Base-by-base conservation (phyloP, 805 yeast species). In the Metschnikowia similis region DNA sequence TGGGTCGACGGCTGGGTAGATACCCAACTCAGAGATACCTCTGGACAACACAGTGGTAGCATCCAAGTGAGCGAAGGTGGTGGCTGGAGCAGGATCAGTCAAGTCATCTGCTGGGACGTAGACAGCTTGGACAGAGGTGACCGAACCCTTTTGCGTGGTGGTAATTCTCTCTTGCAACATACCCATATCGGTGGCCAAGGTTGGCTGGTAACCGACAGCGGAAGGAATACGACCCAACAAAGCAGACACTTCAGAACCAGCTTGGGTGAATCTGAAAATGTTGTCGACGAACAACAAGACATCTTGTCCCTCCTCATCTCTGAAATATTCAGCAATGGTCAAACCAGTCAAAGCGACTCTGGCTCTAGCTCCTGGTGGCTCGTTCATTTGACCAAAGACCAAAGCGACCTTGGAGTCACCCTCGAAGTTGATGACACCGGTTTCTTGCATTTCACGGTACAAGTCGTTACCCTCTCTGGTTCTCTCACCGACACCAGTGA, bases 401-500 rank as follows among this genome's bases (percentile, higher is more conserved):
- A 92, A 84, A 64, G 98, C 95, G 80, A 94, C 99, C 87, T 94
- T 94, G 71, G 99, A 94, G 67, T 94, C 98, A 78, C 99, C 99
- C 74, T 94, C 98, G 66, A 92, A 84, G 88, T 94, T 90, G 79
- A 94, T 94, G 80, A 94, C 98, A 84, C 98, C 98, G 64, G 99
- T 92, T 83, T 94, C 99, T 74, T 85, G 89, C 99, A 94, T 94
- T 82, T 94, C 99, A 85, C 97, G 95, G 96, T 92, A 92, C 78
- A 92, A 85, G 86, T 92, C 99, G 84, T 92, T 94, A 89, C 99
- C 99, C 83, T 92, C 99, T 88, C 99, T 94, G 82, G 99, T 92
- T 82, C 99, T 88, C 83, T 94, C 99, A 85, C 99, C 99, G 79
- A 92, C 99, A 90, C 99, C 99, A 69, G 97, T 87, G 87, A 92